Evolutionary conservation across 768 basidiomycete genomes (phyloP).

Genomic region (Asterophora lycoperdoides): DNA sequence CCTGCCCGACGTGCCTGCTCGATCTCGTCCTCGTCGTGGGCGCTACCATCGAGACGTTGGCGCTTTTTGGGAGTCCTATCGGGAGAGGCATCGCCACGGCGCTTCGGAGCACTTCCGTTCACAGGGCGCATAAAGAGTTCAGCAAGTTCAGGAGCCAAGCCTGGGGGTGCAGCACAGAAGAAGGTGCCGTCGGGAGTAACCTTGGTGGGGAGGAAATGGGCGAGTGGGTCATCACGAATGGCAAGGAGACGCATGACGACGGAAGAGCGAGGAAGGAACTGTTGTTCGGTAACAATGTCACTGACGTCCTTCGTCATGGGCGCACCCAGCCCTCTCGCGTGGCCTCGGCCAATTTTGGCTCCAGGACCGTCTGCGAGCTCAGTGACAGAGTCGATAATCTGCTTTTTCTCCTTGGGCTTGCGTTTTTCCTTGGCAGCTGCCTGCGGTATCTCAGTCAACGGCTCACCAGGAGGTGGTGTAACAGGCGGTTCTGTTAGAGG

Average conservation of each 20-base stretch:
- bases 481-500: conserved; percentile 70
- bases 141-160: conserved; percentile 74
- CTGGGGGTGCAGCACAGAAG: conserved; percentile 83
- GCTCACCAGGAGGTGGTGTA: conserved; percentile 69
- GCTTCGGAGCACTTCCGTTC: conserved; percentile 47
- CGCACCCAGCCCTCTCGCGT: conserved; percentile 45
- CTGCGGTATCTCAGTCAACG: conserved; percentile 38
- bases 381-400: conserved; percentile 86
- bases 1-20: conserved; percentile 68
- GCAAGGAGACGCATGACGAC: conserved; percentile 83
- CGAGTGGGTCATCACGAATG: conserved; percentile 78
- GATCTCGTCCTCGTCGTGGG: conserved; percentile 58
- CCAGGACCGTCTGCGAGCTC: conserved; percentile 71
- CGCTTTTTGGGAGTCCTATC: conserved; percentile 58
- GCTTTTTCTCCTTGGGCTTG: conserved; percentile 71
- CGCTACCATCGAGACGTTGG: conserved; percentile 47
- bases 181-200: conserved; percentile 66
- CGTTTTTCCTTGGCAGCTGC: conserved; percentile 40
- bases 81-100: conserved; percentile 56
- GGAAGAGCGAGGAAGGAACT: conserved; percentile 81
- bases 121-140: conserved; percentile 82
- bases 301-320: conserved; percentile 56
- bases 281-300: conserved; percentile 73
- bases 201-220: conserved; percentile 83
- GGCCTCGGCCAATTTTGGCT: conserved; percentile 51